A percentile compares a stretch with the other conserved stretches of the same genome.
These are phyloP conservation scores for Cercospora citrullina DNA, from an alignment of 2,329 filamentous ascomycete species.

Conservation along the genomic window DNA sequence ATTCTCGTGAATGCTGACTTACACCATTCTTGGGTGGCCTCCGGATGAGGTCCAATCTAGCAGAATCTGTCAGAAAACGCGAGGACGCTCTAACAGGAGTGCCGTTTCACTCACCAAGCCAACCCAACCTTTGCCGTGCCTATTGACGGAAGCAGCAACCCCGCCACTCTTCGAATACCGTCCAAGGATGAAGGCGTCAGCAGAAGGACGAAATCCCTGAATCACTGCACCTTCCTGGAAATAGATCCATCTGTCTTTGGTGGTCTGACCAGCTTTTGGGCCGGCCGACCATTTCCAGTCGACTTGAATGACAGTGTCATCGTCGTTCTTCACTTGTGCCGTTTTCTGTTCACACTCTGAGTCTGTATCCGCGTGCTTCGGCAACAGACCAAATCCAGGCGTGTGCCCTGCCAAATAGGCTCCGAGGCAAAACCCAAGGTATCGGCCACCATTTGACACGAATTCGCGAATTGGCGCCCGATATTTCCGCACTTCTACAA, in stretches of 20 bases:
- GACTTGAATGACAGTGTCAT: constrained; percentile 29
- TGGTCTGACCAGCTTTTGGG: constrained; percentile 15
- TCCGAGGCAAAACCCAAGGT: constrained; percentile 30
- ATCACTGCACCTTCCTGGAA: constrained; percentile 29
- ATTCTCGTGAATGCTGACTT: constrained; percentile 9
- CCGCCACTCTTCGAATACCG: constrained; percentile 28
- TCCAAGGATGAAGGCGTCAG: constrained; percentile 21
- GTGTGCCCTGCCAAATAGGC: constrained; percentile 27
- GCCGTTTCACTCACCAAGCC: constrained; percentile 10
- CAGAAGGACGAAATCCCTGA: constrained; percentile 11
- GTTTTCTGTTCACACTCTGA: constrained; percentile 17
- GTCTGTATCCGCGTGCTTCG: constrained; percentile 19
- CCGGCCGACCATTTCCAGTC: constrained; percentile 28
- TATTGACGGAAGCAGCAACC: constrained; percentile 24
- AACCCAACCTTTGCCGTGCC: constrained; percentile 28
- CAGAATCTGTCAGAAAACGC: not conserved
- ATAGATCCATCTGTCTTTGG: constrained; percentile 26
- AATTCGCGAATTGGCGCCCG: constrained; percentile 24
- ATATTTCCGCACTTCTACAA: constrained; percentile 21
- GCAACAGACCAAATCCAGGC: constrained; percentile 24
- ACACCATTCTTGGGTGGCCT: constrained; percentile 29
- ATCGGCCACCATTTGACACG: constrained; percentile 25
- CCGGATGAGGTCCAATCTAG: constrained; percentile 27
- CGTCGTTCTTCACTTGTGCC: constrained; percentile 21
- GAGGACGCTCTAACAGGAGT: not conserved